Evolutionary conservation across 78 protist species (phyloP).

Genomic region (Dictyostelium firmibasis): DNA sequence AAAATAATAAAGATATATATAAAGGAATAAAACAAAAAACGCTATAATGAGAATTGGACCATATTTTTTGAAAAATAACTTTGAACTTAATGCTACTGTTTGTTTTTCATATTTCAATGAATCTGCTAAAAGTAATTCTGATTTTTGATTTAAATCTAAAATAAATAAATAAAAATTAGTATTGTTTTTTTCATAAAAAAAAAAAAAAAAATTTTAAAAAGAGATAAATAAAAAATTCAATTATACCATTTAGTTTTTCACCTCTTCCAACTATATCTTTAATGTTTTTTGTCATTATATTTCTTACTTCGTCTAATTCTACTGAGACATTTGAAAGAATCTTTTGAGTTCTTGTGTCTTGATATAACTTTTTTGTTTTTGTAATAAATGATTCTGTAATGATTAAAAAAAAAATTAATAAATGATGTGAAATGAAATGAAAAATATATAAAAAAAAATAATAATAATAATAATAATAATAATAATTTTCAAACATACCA

Average conservation of each 20-base stretch:
- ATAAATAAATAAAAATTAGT: background rate
- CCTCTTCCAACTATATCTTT: constrained; percentile 91
- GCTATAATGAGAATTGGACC: constrained; percentile 9
- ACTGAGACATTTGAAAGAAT: constrained; percentile 76
- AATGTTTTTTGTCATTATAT: constrained; percentile 89
- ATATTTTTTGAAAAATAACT: constrained; percentile 32
- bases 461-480: background rate
- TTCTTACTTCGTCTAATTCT: constrained; percentile 83
- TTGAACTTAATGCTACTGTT: constrained; percentile 42
- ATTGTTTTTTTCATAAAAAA: background rate
- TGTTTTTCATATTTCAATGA: constrained; percentile 42
- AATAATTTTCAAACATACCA: constrained; percentile 35
- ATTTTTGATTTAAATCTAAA: constrained; percentile 41
- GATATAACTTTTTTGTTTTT: constrained; percentile 75
- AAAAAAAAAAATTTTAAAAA: background rate
- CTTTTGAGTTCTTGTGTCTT: constrained; percentile 84
- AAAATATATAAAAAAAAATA: background rate
- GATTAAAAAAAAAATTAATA: background rate
- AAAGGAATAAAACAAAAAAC: background rate
- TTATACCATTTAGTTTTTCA: constrained; percentile 82
- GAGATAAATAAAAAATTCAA: background rate
- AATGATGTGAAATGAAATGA: background rate
- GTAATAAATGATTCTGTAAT: constrained; percentile 84
- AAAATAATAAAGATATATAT: constrained; percentile 5
- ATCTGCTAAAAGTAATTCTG: constrained; percentile 55